phyloP scores from a whole-genome alignment of 352 stramenopile species.

The Pythium rhizo-oryzae region DNA sequence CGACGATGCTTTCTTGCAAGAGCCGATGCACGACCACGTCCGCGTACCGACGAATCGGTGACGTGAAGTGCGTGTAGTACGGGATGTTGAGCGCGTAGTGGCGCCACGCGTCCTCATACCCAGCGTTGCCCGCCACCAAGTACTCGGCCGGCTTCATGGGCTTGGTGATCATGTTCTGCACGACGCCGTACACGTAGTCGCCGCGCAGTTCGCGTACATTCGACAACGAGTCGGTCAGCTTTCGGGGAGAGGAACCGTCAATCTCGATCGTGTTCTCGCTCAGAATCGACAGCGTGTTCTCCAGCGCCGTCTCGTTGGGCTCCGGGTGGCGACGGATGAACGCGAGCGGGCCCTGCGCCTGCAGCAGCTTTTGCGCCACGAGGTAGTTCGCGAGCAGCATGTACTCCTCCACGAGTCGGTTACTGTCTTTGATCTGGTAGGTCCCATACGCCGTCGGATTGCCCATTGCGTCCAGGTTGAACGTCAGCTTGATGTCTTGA shows the following conservation, averaged over 20 bases:
- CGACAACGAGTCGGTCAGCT: slow-evolving; percentile 87
- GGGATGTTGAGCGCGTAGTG: slow-evolving; percentile 98
- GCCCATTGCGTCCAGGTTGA: slow-evolving; percentile 92
- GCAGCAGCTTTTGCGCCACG: slow-evolving; percentile 95
- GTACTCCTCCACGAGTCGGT: slow-evolving; percentile 97
- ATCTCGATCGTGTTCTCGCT: slow-evolving; percentile 71
- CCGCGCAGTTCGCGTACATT: slow-evolving; percentile 73
- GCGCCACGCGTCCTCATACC: slow-evolving; percentile 76
- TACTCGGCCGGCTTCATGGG: slow-evolving; percentile 97
- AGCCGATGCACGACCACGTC: slow-evolving; percentile 82
- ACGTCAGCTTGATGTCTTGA: slow-evolving; percentile 94
- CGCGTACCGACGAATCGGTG: slow-evolving; percentile 94
- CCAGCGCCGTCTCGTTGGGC: slow-evolving; percentile 60
- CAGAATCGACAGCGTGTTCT: slow-evolving; percentile 45
- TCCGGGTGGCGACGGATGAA: slow-evolving; percentile 91
- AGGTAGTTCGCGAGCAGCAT: slow-evolving; percentile 99
- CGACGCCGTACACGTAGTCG: slow-evolving; percentile 79
- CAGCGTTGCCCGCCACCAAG: slow-evolving; percentile 77
- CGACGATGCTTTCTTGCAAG: slow-evolving; percentile 54
- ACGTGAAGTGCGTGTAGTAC: slow-evolving; percentile 99
- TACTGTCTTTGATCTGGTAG: slow-evolving; percentile 95
- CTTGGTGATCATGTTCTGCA: slow-evolving; percentile 94
- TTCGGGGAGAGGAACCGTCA: slow-evolving; percentile 79
- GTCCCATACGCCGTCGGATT: slow-evolving; percentile 87
- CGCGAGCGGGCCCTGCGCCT: slow-evolving; percentile 80